A percentile compares a stretch with the other conserved stretches of the same genome.
Conservation (phyloP, 2,329 filamentous ascomycete species). For the Madurella fahalii region DNA sequence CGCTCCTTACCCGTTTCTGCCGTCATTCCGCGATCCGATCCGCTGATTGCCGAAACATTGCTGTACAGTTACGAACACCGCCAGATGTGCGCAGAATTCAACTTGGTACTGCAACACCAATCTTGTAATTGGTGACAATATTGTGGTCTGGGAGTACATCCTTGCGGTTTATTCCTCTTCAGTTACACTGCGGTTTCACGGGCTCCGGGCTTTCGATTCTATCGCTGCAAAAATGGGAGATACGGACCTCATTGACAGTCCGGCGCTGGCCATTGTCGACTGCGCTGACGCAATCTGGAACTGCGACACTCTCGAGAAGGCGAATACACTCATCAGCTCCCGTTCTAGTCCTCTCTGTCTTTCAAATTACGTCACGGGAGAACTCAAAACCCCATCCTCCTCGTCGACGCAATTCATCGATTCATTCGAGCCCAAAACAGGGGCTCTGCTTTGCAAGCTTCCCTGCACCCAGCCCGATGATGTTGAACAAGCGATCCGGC, state of each 20-base stretch:
- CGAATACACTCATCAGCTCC: conserved; percentile 19
- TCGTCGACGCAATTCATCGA: conserved; percentile 23
- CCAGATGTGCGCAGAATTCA: too few relatives aligned
- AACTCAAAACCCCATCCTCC: conserved; percentile 20
- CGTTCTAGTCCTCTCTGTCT: conserved; percentile 3
- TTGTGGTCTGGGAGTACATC: too few relatives aligned
- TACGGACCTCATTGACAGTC: not conserved
- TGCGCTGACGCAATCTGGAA: conserved; percentile 21
- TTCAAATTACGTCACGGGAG: conserved; percentile 16
- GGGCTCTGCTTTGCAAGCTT: conserved; percentile 24
- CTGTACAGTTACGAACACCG: not conserved
- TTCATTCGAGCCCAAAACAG: conserved; percentile 31
- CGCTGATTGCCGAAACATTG: conserved; percentile 13
- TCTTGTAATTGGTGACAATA: too few relatives aligned
- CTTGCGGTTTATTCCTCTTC: too few relatives aligned
- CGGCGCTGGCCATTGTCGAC: not conserved
- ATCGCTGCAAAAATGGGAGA: not conserved
- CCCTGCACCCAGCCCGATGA: conserved; percentile 25
- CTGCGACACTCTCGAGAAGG: conserved; percentile 30
- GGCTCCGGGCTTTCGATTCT: too few relatives aligned
- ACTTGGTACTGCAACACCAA: too few relatives aligned
- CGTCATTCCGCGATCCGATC: conserved; percentile 19
- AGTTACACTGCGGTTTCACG: too few relatives aligned
- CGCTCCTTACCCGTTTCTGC: not conserved
- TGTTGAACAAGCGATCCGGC: conserved; percentile 25